Percentiles rank a stretch among this genome's conserved stretches.
phyloP scores from a whole-genome alignment of 192 early-diverging fungal genomes.

The Mortierella alpina region DNA sequence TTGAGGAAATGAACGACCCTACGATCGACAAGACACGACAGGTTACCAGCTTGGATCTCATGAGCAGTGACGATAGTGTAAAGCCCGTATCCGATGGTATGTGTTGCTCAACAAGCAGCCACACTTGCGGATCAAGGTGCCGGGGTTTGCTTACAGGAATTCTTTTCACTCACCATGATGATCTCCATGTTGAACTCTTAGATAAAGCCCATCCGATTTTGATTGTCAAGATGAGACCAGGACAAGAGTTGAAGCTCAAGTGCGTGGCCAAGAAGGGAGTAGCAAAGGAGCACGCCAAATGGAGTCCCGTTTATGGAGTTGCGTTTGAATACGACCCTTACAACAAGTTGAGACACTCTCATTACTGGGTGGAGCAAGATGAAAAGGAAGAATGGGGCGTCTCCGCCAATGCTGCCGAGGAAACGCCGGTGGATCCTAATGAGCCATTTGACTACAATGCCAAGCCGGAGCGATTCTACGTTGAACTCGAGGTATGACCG shows the following conservation, averaged over 20 bases:
- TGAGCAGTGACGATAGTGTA: constrained; percentile 78
- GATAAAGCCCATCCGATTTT: constrained; percentile 63
- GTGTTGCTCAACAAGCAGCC: neutral
- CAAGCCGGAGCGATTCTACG: constrained; percentile 82
- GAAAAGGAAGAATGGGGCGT: constrained; percentile 86
- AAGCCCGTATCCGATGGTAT: constrained; percentile 73
- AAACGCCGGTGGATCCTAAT: constrained; percentile 60
- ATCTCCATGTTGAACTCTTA: neutral
- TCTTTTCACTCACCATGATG: neutral
- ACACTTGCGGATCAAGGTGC: neutral
- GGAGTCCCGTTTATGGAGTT: constrained; percentile 90
- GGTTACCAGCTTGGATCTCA: constrained; percentile 86
- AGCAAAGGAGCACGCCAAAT: constrained; percentile 98
- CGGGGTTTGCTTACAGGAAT: constrained; percentile 22
- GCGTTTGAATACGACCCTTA: constrained; percentile 98
- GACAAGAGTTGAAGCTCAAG: constrained; percentile 90
- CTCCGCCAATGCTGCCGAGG: constrained; percentile 68
- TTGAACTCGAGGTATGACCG: constrained; percentile 71
- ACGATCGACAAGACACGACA: constrained; percentile 72
- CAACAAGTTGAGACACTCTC: constrained; percentile 90
- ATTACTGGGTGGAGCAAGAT: constrained; percentile 94
- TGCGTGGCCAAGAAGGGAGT: constrained; percentile 98
- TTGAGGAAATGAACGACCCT: constrained; percentile 49
- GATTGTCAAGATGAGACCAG: constrained; percentile 89
- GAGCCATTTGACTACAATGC: constrained; percentile 83